Conservation (phyloP, 257 asterid species). For the Solanum chmielewskii region DNA sequence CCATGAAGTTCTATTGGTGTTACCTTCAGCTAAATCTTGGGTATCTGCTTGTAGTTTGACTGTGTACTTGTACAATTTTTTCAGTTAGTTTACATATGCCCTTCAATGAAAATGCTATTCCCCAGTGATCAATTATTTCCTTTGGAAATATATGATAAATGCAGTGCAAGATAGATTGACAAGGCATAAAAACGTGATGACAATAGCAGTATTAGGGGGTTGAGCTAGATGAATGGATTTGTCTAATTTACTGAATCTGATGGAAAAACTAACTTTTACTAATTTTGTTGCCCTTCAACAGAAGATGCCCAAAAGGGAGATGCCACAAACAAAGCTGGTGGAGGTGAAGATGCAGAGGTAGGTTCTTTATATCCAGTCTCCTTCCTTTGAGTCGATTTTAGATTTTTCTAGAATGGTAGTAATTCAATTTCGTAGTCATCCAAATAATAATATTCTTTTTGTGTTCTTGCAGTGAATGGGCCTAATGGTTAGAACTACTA, state of each 20-base stretch:
- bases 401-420: not conserved
- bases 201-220: not conserved
- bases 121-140: not conserved
- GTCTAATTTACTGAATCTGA: not conserved
- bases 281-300: slow-evolving; percentile 9
- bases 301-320: slow-evolving; percentile 54
- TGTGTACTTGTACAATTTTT: not conserved
- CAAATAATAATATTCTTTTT: not conserved
- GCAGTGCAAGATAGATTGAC: not conserved
- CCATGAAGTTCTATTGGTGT: not conserved
- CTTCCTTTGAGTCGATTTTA: not conserved
- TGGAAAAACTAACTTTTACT: not conserved
- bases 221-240: not conserved
- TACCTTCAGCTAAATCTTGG: not conserved
- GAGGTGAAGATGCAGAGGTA: slow-evolving; percentile 56
- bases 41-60: not conserved
- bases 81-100: not conserved
- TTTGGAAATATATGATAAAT: not conserved
- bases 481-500: slow-evolving; percentile 9
- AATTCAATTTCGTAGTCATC: not conserved
- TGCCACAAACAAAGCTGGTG: slow-evolving; percentile 41
- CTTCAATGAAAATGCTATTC: not conserved
- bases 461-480: slow-evolving; percentile 41
- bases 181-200: not conserved
- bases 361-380: not conserved